phyloP scores from a whole-genome alignment of 2,329 filamentous ascomycete genomes.

The Phoma sp. region DNA sequence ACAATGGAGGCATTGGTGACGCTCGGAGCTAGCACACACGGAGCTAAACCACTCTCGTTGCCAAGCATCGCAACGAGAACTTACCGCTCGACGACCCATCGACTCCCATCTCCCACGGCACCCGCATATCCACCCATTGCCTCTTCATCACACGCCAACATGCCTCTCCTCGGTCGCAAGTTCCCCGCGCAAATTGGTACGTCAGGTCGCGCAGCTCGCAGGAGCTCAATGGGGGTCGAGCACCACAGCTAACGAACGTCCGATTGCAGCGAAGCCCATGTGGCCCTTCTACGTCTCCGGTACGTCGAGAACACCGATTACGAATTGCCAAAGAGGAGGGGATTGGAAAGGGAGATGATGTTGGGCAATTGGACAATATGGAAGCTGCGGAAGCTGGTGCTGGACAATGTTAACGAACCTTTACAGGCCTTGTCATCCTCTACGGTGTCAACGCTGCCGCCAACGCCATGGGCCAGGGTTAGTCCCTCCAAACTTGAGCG shows the following conservation, averaged over 20 bases:
- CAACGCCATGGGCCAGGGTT: conserved; percentile 80
- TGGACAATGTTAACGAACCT: conserved; percentile 27
- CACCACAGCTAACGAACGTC: conserved; percentile 40
- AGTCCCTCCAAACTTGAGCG: conserved; percentile 46
- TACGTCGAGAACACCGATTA: conserved; percentile 62
- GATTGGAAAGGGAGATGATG: neutral
- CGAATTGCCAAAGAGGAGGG: neutral
- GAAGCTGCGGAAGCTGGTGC: neutral
- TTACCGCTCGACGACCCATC: conserved; percentile 19
- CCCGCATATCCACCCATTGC: conserved; percentile 39
- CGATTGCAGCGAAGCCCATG: conserved; percentile 79
- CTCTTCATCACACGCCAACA: conserved; percentile 44
- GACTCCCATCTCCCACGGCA: conserved; percentile 42
- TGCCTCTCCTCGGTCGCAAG: conserved; percentile 61
- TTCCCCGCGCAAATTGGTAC: conserved; percentile 59
- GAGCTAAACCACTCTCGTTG: too few relatives aligned
- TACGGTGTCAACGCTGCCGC: conserved; percentile 91
- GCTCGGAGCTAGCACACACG: too few relatives aligned
- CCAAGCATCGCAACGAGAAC: conserved; percentile 34
- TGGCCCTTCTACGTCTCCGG: conserved; percentile 93
- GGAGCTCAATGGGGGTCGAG: conserved; percentile 5
- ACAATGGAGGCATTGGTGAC: conserved; percentile 33
- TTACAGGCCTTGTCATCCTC: conserved; percentile 78
- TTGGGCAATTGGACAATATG: neutral
- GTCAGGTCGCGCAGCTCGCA: conserved; percentile 32